phyloP scores from a whole-genome alignment of 495 filamentous ascomycete species.

The Coniosporium apollinis region DNA sequence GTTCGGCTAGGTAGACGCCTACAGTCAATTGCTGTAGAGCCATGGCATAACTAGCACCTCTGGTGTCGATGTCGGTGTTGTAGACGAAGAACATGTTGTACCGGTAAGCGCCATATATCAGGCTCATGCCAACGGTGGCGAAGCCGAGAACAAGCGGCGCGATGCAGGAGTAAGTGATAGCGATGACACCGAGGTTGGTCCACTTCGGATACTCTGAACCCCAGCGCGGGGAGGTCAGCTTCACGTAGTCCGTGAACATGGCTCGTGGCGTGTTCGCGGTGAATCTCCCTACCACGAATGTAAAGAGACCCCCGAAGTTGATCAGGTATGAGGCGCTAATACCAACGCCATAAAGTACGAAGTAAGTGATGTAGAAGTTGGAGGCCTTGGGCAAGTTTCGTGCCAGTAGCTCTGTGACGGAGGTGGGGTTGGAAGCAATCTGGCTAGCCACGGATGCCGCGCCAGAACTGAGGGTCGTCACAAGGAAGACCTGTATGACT shows the following conservation, averaged over 20 bases:
- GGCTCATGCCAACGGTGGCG: constrained; percentile 16
- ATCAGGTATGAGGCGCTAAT: constrained; percentile 17
- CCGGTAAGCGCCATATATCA: constrained; percentile 24
- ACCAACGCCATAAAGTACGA: constrained; percentile 22
- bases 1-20: constrained; percentile 24
- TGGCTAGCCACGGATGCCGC: constrained; percentile 1
- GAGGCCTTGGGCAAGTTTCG: constrained; percentile 19
- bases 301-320: constrained; percentile 18
- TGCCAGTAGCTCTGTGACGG: constrained; percentile 16
- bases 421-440: constrained; percentile 14
- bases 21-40: constrained; percentile 23
- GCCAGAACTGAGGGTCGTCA: constrained; percentile 3
- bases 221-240: constrained; percentile 18
- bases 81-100: constrained; percentile 22
- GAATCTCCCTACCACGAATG: constrained; percentile 12
- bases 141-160: constrained; percentile 25
- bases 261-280: constrained; percentile 21
- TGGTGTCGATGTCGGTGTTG: constrained; percentile 22
- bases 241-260: constrained; percentile 17
- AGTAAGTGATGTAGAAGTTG: constrained; percentile 26
- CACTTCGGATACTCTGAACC: constrained; percentile 23
- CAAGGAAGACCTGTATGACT: constrained; percentile 24
- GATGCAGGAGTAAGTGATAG: constrained; percentile 24
- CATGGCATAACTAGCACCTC: constrained; percentile 20
- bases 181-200: constrained; percentile 22